Evolutionary conservation across 345 rosid species (phyloP), one percentile per base, ranked within the genome.

Genomic region (Salix brachista): DNA sequence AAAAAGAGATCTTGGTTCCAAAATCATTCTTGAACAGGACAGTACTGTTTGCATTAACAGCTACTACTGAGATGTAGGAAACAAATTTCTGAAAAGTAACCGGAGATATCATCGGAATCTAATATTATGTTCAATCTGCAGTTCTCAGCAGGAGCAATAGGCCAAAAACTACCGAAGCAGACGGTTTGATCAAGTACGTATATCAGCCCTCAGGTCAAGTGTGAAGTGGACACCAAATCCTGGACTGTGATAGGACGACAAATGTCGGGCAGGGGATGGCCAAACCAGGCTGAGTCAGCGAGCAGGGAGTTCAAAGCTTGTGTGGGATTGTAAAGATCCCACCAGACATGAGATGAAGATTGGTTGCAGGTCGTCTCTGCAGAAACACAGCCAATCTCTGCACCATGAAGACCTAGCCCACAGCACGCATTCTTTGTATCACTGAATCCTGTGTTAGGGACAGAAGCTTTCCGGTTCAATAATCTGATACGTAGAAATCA

Each of bases 311-410:
- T 88, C 50, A 84, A 87, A 12, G 79, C 76, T 65, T 75, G 75
- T 4, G 94, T 89, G 1, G 92, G 92, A 79, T 85, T 91, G 80
- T 86, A 88, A 46, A 88, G 86, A 83, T 91, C 94, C 94, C 94
- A 91, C 94, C 94, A 91, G 0, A 91, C 85, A 73, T 80, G 81
- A 54, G 71, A 46, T 68, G 89, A 79, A 78, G 80, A 82, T 67
- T 66, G 69, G n/a, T 81, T 36, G 78, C 94, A 91, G 73, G 89
- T 87, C 88, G 88, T 85, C 44, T 83, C 89, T 28, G 18, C 67
- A 3, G 91, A 84, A 17, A 89, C 81, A 78, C 94, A 91, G 41
- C 94, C 91, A 0, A 91, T 75, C 66, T 65, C 72, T 16, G 80
- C 88, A 6, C 89, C 88, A 14, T 79, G 79, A 62, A 30, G 46